Base-by-base conservation (phyloP, 306 rosid genomes). In the Neltuma alba region DNA sequence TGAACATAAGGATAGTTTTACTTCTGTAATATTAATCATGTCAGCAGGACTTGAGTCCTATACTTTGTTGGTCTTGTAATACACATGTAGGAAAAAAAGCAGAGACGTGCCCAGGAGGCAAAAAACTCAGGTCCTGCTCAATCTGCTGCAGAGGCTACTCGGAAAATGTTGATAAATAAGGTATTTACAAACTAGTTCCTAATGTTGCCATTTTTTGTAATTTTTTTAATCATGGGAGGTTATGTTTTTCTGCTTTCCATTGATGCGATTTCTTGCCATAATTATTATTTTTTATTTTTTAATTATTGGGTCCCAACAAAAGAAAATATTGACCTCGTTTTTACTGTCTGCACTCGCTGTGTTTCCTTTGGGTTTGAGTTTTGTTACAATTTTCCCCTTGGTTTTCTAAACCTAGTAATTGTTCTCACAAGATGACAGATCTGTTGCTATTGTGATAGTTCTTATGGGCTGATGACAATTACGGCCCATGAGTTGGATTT, bases 111-210 rank as follows among this genome's bases (percentile, higher is more conserved):
- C 80, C 78, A 79, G 0, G 82, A 87, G 80, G 88, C 86, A 55
- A 86, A 85, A 77, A 78, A 50, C 63, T 62, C 73, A 7, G 81
- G 89, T 82, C 91, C 95, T 80, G 97, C 94, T 75, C 90, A 90
- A 84, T 89, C 96, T 25, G 90, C 96, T 73, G 89, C 83, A 18
- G 98, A 89, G 82, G 92, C 94, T 21, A 75, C 92, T 38, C 84
- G 87, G 41, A 90, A 85, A 80, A 89, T 88, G 92, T 78, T 88
- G 70, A 84, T 72, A 75, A 84, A 83, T 60, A 92, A 91, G 94
- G 97, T 91, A 77, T 81, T 73, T 5, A 34, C 10, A 13, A 60
- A 72, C 76, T 61, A 74, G 31, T 52, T 45, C 58, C 40, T 68
- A 72, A 42, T 70, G 44, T 10, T 57, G 33, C 25, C 5, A 11